Evolutionary conservation across 345 rosid species (phyloP).

Genomic region (Brassica carinata): DNA sequence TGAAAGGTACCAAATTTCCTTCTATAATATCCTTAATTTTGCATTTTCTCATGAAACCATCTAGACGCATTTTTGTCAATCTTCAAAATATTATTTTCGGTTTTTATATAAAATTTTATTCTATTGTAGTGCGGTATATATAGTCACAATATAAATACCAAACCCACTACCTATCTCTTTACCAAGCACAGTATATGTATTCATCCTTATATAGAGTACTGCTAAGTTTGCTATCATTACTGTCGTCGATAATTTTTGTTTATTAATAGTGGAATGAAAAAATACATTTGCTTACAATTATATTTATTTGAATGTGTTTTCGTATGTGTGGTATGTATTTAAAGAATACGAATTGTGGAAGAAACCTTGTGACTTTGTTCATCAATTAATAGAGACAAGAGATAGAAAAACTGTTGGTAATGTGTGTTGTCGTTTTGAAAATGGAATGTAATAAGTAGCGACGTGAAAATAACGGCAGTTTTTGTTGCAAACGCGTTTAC

Average conservation of each 20-base stretch:
- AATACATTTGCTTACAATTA: background rate
- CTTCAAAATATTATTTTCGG: background rate
- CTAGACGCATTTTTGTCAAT: background rate
- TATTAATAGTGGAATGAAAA: background rate
- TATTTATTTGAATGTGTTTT: background rate
- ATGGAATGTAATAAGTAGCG: slow-evolving; percentile 30
- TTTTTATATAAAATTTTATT: background rate
- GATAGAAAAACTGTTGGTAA: background rate
- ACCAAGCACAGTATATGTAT: background rate
- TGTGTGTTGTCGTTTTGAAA: slow-evolving; percentile 32
- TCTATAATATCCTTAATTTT: background rate
- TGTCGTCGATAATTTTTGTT: background rate
- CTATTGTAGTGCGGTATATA: background rate
- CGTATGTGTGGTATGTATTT: slow-evolving; percentile 4
- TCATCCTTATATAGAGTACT: background rate
- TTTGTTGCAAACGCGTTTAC: slow-evolving; percentile 42
- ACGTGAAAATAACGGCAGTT: slow-evolving; percentile 42
- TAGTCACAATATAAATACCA: background rate
- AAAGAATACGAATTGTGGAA: background rate
- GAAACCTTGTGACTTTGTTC: slow-evolving; percentile 12
- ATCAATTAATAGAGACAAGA: slow-evolving; percentile 17
- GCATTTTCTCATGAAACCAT: background rate
- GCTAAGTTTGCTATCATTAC: background rate
- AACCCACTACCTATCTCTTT: background rate
- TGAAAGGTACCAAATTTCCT: slow-evolving; percentile 36